Percentiles rank a stretch among this genome's conserved stretches.
phyloP scores from a whole-genome alignment of 1,284 basidiomycete species.

The Cutaneotrichosporon dermatis region DNA sequence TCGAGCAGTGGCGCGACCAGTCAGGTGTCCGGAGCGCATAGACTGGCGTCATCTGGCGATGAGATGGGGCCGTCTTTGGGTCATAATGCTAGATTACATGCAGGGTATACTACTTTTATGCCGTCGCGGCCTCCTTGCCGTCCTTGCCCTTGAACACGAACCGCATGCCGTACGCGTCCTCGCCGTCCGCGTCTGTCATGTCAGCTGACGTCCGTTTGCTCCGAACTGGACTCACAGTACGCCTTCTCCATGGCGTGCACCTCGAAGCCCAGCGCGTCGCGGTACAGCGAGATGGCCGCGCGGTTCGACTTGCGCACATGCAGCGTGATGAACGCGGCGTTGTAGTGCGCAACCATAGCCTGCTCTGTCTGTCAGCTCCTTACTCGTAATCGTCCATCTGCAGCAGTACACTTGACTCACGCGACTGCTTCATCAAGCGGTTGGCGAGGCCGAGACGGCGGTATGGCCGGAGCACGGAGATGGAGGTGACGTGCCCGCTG shows the following conservation, averaged over 20 bases:
- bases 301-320: slow-evolving; percentile 85
- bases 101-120: slow-evolving; percentile 5
- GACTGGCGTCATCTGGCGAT: too few species aligned
- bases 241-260: slow-evolving; percentile 69
- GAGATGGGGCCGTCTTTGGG: too few species aligned
- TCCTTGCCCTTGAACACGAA: slow-evolving; percentile 48
- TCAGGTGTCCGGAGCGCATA: slow-evolving; percentile 45
- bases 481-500: slow-evolving; percentile 84
- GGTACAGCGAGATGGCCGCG: slow-evolving; percentile 75
- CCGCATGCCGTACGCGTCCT: slow-evolving; percentile 87
- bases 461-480: slow-evolving; percentile 80
- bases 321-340: slow-evolving; percentile 69
- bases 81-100: slow-evolving; percentile 16
- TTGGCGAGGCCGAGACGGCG: slow-evolving; percentile 79
- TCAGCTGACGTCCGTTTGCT: background rate
- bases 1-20: slow-evolving; percentile 58
- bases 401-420: slow-evolving; percentile 48
- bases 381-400: too few species aligned
- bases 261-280: slow-evolving; percentile 75
- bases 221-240: slow-evolving; percentile 63
- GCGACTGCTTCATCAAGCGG: slow-evolving; percentile 79
- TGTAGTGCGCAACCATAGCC: slow-evolving; percentile 78
- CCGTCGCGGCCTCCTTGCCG: slow-evolving; percentile 8
- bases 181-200: slow-evolving; percentile 75
- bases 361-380: slow-evolving; percentile 56